Conservation (phyloP, 345 rosid species). For the Citrus medica region DNA sequence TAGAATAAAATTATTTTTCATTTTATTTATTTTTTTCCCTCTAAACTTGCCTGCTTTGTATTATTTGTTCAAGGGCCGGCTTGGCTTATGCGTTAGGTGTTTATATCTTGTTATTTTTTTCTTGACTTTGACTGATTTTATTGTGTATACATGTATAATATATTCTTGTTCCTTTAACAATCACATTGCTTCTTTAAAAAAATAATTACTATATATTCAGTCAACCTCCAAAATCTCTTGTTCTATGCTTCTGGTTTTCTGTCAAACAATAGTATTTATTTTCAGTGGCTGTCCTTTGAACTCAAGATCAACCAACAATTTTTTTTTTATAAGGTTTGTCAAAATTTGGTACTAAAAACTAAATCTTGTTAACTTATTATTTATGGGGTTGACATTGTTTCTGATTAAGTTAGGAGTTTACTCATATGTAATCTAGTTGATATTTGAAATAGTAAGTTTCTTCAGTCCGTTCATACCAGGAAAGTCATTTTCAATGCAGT, state of each 20-base stretch:
- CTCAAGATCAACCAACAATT: background rate
- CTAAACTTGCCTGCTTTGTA: too few relatives aligned
- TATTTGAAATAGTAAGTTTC: background rate
- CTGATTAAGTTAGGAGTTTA: background rate
- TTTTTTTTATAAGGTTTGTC: background rate
- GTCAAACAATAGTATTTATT: conserved; percentile 1
- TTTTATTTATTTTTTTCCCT: too few relatives aligned
- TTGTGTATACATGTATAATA: background rate
- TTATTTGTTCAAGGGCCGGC: background rate
- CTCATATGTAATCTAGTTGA: background rate
- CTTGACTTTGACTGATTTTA: background rate
- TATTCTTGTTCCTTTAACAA: background rate
- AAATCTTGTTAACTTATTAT: background rate
- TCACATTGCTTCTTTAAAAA: background rate
- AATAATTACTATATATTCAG: background rate
- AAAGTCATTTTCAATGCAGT: background rate
- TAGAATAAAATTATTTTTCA: too few relatives aligned
- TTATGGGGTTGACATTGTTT: background rate
- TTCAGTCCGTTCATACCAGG: background rate
- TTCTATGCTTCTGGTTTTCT: background rate
- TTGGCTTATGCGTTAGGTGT: background rate
- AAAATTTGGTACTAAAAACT: background rate
- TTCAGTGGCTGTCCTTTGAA: background rate
- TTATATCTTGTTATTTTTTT: too few relatives aligned
- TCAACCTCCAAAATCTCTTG: background rate